phyloP scores from a whole-genome alignment of 306 rosid genomes.

The Corylus americana region DNA sequence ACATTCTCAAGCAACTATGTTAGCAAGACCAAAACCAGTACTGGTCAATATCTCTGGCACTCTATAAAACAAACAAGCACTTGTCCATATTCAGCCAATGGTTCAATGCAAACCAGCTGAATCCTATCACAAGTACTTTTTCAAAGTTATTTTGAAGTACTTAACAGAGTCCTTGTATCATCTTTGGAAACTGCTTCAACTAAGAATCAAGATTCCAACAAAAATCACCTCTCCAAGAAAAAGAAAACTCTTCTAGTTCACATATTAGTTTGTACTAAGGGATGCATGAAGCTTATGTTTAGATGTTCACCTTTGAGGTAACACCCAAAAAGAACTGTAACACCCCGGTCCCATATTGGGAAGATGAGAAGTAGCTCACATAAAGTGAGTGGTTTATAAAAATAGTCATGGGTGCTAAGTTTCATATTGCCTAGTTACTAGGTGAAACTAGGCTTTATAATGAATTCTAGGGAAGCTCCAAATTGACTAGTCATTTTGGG shows the following conservation, averaged over 20 bases:
- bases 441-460: too few relatives aligned
- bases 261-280: background rate
- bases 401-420: too few relatives aligned
- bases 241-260: background rate
- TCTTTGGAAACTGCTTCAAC: background rate
- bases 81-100: background rate
- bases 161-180: background rate
- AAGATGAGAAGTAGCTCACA: too few relatives aligned
- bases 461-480: too few relatives aligned
- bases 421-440: too few relatives aligned
- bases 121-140: background rate
- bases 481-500: too few relatives aligned
- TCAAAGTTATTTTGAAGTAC: background rate
- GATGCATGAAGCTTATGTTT: background rate
- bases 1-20: background rate
- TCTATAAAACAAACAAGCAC: background rate
- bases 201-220: background rate
- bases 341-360: too few relatives aligned
- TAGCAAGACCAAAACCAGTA: background rate
- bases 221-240: background rate
- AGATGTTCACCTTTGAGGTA: background rate
- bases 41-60: background rate
- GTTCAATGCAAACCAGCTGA: background rate
- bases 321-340: background rate
- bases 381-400: too few relatives aligned